phyloP scores from a whole-genome alignment of 306 rosid genomes.

The Ziziphus jujuba region DNA sequence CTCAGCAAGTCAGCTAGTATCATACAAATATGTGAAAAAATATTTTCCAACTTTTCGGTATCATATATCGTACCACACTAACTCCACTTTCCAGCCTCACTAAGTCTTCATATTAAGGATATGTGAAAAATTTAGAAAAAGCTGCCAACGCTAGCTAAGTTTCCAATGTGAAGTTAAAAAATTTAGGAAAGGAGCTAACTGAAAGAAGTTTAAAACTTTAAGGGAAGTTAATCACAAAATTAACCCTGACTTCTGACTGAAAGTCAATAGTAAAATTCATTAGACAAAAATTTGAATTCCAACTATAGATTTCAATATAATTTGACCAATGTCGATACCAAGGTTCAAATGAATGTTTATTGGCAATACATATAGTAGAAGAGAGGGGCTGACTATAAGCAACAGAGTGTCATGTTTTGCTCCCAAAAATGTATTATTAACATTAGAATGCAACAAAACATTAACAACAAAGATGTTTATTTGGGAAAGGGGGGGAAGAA shows the following conservation, averaged over 20 bases:
- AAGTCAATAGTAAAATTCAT: too few species aligned
- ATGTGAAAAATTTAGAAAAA: not conserved
- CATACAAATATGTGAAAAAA: not conserved
- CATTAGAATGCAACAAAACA: conserved; percentile 1
- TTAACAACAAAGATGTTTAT: conserved; percentile 12
- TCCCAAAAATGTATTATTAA: not conserved
- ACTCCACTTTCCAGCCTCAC: too few species aligned
- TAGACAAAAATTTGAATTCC: too few species aligned
- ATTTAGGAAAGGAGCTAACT: not conserved
- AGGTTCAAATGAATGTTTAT: not conserved
- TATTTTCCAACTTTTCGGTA: too few species aligned
- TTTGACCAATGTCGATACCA: too few species aligned
- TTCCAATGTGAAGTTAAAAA: not conserved
- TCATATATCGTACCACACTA: too few species aligned
- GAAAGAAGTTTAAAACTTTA: too few species aligned
- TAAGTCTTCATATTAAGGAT: too few species aligned
- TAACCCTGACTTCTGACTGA: too few species aligned
- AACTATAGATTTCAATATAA: not conserved
- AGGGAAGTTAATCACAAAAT: too few species aligned
- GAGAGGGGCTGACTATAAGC: not conserved
- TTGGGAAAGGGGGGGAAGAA: conserved; percentile 13
- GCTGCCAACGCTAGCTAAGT: too few species aligned
- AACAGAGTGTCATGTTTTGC: not conserved
- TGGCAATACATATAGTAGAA: not conserved
- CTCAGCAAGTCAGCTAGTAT: not conserved